Evolutionary conservation across 2,329 filamentous ascomycete species (phyloP).

Genomic region (Sarocladium brachiariae): DNA sequence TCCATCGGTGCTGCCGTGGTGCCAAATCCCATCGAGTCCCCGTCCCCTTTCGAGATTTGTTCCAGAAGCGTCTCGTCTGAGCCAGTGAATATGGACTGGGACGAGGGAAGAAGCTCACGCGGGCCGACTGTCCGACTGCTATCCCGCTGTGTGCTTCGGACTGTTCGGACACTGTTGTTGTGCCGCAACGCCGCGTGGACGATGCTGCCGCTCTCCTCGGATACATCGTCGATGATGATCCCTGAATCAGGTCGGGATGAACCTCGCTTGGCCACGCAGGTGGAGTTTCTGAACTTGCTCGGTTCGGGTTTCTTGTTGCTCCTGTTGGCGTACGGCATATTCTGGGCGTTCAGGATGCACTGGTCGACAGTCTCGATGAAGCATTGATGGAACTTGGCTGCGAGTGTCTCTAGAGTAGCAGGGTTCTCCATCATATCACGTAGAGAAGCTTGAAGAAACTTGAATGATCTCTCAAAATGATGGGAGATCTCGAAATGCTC

Average conservation of each 20-base stretch:
- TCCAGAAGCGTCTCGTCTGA: conserved; percentile 4
- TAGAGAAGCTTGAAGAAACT: conserved; percentile 25
- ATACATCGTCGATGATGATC: conserved; percentile 31
- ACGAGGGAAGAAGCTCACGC: conserved; percentile 5
- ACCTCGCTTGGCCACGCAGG: conserved; percentile 14
- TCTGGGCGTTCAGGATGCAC: conserved; percentile 27
- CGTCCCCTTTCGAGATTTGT: background rate
- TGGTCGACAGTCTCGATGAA: conserved; percentile 32
- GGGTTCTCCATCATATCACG: conserved; percentile 31
- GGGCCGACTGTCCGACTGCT: conserved; percentile 5
- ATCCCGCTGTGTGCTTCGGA: conserved; percentile 11
- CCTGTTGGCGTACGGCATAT: conserved; percentile 32
- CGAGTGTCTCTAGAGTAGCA: conserved; percentile 30
- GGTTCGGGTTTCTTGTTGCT: conserved; percentile 33
- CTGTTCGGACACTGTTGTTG: conserved; percentile 27
- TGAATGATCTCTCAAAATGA: conserved; percentile 27
- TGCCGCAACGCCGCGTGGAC: conserved; percentile 16
- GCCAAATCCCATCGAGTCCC: background rate
- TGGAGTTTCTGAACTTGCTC: conserved; percentile 8
- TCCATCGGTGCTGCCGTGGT: conserved; percentile 4
- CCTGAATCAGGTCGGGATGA: conserved; percentile 30
- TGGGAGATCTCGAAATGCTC: conserved; percentile 33
- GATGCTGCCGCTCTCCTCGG: conserved; percentile 30
- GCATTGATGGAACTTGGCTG: conserved; percentile 32
- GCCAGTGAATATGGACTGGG: background rate